phyloP scores from a whole-genome alignment of 208 protist species.

The Acanthamoeba divionensis region DNA sequence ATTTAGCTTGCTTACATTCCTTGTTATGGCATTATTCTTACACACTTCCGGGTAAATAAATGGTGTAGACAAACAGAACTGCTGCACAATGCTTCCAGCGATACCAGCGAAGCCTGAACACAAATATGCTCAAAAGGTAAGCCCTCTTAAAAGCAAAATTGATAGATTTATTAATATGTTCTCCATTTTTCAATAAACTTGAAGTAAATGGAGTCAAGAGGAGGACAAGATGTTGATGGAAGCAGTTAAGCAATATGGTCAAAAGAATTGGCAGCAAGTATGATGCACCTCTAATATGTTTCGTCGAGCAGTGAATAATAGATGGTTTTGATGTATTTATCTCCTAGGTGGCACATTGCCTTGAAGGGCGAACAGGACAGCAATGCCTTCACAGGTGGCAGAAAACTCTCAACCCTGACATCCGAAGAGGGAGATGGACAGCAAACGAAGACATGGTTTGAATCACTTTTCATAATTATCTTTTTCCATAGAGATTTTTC shows the following conservation, averaged over 20 bases:
- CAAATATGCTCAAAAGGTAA: conserved; percentile 60
- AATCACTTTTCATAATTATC: conserved; percentile 18
- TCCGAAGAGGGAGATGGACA: conserved; percentile 71
- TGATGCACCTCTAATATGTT: neutral
- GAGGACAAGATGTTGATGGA: conserved; percentile 63
- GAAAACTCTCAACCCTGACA: conserved; percentile 73
- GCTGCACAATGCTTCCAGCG: conserved; percentile 60
- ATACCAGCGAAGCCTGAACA: conserved; percentile 68
- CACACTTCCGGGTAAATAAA: neutral
- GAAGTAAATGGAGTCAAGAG: conserved; percentile 67
- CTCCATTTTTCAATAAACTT: neutral
- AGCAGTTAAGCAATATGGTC: conserved; percentile 56
- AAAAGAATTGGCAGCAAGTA: conserved; percentile 77
- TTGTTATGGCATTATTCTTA: neutral
- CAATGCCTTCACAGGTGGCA: conserved; percentile 79
- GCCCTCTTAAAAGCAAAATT: neutral
- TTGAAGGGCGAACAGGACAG: conserved; percentile 72
- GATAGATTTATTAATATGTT: neutral
- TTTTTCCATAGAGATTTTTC: neutral
- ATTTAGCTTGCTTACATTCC: neutral
- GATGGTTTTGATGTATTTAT: neutral
- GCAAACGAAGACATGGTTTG: conserved; percentile 63
- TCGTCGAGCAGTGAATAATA: neutral
- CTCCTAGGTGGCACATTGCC: conserved; percentile 50
- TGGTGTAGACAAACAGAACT: conserved; percentile 23